phyloP scores from a whole-genome alignment of 1,284 basidiomycete genomes.

The Sporisorium scitamineum region DNA sequence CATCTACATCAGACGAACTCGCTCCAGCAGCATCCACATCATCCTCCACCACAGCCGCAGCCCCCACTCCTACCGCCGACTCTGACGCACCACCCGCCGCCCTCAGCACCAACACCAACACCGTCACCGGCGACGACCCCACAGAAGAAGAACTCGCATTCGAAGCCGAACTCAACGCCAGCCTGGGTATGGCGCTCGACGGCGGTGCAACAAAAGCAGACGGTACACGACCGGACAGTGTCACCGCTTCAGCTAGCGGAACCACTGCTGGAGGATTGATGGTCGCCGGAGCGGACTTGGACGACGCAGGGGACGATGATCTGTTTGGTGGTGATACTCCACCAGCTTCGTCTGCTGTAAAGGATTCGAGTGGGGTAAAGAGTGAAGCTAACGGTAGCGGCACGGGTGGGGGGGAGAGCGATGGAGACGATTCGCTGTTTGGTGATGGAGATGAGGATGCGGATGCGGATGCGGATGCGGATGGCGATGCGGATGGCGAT shows the following conservation, averaged over 20 bases:
- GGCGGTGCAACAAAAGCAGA: conserved; percentile 33
- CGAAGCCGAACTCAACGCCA: conserved; percentile 55
- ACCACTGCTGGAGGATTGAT: conserved; percentile 31
- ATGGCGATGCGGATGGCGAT: conserved; percentile 51
- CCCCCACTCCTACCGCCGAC: background rate
- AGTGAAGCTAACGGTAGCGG: conserved; percentile 14
- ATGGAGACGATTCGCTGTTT: conserved; percentile 53
- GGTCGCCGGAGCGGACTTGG: conserved; percentile 36
- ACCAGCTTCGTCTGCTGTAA: conserved; percentile 15
- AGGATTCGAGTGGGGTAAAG: conserved; percentile 14
- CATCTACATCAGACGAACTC: background rate
- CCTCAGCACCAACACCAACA: conserved; percentile 1
- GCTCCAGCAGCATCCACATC: background rate
- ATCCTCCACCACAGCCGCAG: background rate
- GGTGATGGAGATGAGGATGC: conserved; percentile 43
- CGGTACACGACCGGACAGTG: conserved; percentile 12
- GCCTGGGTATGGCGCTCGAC: conserved; percentile 43
- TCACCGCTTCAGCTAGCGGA: conserved; percentile 10
- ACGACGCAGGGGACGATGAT: conserved; percentile 34
- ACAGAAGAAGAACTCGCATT: conserved; percentile 58
- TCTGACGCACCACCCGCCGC: conserved; percentile 12
- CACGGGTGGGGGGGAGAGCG: conserved; percentile 23
- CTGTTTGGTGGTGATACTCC: conserved; percentile 52
- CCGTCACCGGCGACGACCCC: conserved; percentile 24
- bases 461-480: conserved; percentile 56